phyloP scores from a whole-genome alignment of 345 rosid genomes.

The Bruguiera parviflora region DNA sequence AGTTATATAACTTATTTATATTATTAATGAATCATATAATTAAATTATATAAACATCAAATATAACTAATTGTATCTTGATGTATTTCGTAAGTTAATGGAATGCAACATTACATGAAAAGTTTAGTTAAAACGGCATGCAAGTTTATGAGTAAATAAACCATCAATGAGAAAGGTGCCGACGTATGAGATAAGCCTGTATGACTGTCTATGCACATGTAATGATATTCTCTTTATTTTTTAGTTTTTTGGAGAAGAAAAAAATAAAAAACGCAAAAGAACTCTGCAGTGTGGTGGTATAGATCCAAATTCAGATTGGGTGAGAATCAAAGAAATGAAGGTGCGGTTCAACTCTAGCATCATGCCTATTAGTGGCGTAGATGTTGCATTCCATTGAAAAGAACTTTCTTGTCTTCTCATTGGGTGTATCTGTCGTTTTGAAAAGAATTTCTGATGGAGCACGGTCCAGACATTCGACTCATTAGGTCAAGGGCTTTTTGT shows the following conservation, averaged over 20 bases:
- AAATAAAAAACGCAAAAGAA: neutral
- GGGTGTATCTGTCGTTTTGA: neutral
- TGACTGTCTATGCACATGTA: no score
- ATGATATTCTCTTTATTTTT: neutral
- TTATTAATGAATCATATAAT: no score
- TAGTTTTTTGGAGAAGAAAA: neutral
- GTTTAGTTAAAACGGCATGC: no score
- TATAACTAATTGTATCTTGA: no score
- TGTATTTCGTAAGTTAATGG: no score
- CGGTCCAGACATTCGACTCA: neutral
- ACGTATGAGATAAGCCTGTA: neutral
- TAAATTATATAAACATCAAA: no score
- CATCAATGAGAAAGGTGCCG: neutral
- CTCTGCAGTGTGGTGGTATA: neutral
- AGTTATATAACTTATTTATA: no score
- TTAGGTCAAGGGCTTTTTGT: neutral
- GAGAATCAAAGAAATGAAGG: neutral
- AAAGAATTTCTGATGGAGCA: neutral
- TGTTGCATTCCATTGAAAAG: slow-evolving; percentile 13
- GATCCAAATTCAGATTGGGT: neutral
- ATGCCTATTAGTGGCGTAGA: neutral
- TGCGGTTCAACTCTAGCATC: no score
- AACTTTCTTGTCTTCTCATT: slow-evolving; percentile 20
- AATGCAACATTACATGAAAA: no score
- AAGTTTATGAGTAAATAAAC: no score